Evolutionary conservation across 768 basidiomycete species (phyloP).

Genomic region (Pleurotus salmoneostramineus): DNA sequence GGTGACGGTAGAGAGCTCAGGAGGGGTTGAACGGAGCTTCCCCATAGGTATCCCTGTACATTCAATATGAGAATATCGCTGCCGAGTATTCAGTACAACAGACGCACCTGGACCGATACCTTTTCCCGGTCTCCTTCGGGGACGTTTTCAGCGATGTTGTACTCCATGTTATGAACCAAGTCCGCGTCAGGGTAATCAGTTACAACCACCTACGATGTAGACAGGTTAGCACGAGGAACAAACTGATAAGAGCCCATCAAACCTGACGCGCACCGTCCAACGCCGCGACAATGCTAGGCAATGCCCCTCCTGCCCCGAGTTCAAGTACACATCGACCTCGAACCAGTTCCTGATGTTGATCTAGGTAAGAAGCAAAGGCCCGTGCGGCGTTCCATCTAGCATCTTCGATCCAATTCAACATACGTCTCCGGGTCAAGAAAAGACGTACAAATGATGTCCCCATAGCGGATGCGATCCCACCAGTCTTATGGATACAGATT

Average conservation of each 20-base stretch:
- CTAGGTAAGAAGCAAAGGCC: conserved; percentile 67
- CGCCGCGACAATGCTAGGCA: conserved; percentile 76
- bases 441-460: conserved; percentile 70
- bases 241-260: conserved; percentile 9
- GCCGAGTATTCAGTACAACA: neutral
- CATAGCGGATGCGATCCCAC: conserved; percentile 81
- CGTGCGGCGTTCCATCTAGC: conserved; percentile 79
- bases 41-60: conserved; percentile 83
- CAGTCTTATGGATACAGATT: conserved; percentile 55
- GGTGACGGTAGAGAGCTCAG: conserved; percentile 23
- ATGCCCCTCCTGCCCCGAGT: conserved; percentile 89
- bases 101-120: conserved; percentile 24
- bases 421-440: neutral
- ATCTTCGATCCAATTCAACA: neutral
- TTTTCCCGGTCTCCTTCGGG: conserved; percentile 23
- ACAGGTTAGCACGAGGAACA: neutral
- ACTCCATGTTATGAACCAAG: conserved; percentile 69
- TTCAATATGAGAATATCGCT: neutral
- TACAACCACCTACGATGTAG: conserved; percentile 58
- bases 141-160: conserved; percentile 66
- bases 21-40: conserved; percentile 46
- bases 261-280: conserved; percentile 71
- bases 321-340: conserved; percentile 60
- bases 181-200: conserved; percentile 90
- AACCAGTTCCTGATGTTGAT: conserved; percentile 46